Evolutionary conservation across 2,329 filamentous ascomycete genomes (phyloP).

Genomic region (Pseudogymnoascus sp.): DNA sequence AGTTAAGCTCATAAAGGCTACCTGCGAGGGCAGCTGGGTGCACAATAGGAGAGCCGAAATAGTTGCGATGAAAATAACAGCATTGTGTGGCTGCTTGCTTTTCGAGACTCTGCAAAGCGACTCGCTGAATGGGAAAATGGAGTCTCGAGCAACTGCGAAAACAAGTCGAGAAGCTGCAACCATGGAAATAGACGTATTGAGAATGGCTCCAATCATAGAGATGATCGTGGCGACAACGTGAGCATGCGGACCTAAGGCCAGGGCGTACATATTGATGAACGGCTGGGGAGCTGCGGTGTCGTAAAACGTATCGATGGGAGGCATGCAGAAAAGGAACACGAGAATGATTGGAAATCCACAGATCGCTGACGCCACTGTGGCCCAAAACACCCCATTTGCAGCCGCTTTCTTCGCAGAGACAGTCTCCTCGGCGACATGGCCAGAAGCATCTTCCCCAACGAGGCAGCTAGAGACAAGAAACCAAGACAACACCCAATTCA

Average conservation of each 20-base stretch:
- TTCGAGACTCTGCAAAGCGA: conserved; percentile 10
- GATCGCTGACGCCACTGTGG: conserved; percentile 24
- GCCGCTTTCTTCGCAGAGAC: conserved; percentile 26
- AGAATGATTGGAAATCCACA: conserved; percentile 28
- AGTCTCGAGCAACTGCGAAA: conserved; percentile 12
- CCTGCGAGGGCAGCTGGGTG: conserved; percentile 13
- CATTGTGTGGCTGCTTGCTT: conserved; percentile 13
- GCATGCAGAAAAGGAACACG: conserved; percentile 28
- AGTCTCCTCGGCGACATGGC: conserved; percentile 27
- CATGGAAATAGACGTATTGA: conserved; percentile 14
- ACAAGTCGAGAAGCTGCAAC: conserved; percentile 13
- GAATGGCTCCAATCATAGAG: conserved; percentile 15
- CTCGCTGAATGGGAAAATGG: conserved; percentile 11
- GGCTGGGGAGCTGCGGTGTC: conserved; percentile 25
- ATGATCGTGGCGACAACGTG: conserved; percentile 16
- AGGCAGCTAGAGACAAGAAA: conserved; percentile 24
- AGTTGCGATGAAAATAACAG: conserved; percentile 11
- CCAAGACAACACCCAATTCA: conserved; percentile 28
- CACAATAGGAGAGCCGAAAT: conserved; percentile 11
- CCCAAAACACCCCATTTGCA: conserved; percentile 26
- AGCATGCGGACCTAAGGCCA: conserved; percentile 15
- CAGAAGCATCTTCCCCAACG: conserved; percentile 26
- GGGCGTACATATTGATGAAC: conserved; percentile 18
- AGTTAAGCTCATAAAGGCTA: conserved; percentile 10
- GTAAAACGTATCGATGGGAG: conserved; percentile 26